Base-by-base conservation (phyloP, 768 basidiomycete genomes). In the Panellus pusillus region DNA sequence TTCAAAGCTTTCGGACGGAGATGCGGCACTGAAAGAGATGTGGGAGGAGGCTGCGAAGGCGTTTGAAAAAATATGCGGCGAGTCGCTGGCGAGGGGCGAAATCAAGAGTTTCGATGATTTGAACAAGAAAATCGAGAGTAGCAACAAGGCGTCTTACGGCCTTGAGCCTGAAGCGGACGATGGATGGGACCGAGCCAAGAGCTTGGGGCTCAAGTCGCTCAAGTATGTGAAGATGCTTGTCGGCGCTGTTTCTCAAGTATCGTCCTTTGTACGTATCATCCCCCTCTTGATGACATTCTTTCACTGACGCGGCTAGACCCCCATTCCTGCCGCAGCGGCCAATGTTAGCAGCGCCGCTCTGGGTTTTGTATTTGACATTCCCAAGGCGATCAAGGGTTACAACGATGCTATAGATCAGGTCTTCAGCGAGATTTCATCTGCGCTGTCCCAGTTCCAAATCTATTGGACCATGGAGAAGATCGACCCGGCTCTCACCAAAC, bases 141-240 rank as follows among this genome's bases (percentile, higher is more conserved):
- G 20, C 44, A 45, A 24, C 44, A 45, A 47, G 31, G 35, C 31
- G 17, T 32, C 45, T 14, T 47, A 44, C 12, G 42, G 42, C 19
- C 42, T 35, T 13, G 45, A 47, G 8, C 7, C 29, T 2, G 45
- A 35, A 6, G 27, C 15, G 45, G 20, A 47, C 4, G 45, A 47
- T 32, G 18, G 15, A n/a, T 31, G 45, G 45, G 45, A 47, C 29
- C 13, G 9, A 27, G 45, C 45, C 6, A 47, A 35, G 45, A 47
- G 19, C 20, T 7, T 37, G 6, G 45, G 45, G 18, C 45, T 47
- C 45, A 9, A 47, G 31, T 37, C 35, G 45, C 45, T 47, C 45
- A 47, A 47, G 45, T 47, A 47, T 24, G 27, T 47, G 9, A 47
- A 47, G 45, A 47, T 47, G 45, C 35, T 47, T 47, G 45, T 47